Base-by-base conservation (phyloP, 345 rosid genomes). In the Brassica incana region DNA sequence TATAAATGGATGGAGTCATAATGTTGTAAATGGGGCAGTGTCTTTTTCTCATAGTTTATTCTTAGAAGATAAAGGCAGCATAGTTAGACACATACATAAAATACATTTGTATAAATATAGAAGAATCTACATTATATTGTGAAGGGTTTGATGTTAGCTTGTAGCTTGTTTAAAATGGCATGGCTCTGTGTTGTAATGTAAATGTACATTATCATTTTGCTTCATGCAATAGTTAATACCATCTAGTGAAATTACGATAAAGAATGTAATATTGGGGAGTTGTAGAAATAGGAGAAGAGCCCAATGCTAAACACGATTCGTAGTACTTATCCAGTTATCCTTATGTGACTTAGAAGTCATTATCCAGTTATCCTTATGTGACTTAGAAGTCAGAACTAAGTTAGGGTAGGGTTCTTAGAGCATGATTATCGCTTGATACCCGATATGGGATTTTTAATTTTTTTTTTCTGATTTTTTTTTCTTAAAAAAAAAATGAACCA, bases 1-100 rank as follows among this genome's bases (percentile, higher is more conserved):
- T 52, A 77, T 35, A 68, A 79, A 63, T 73, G 78, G 78, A 73
- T 74, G 78, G 69, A 79, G 82, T 67, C 74, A 62, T 68, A 79
- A 79, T 79, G 75, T 68, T 73, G 78, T 79, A 79, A 73, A 79
- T 79, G 69, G 65, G 64, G 20, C 9, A 58, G 69, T 70, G 16
- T 63, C 20, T 61, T 35, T 35, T 52, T 40, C 14, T 65, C 16
- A n/a, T 50, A n/a, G 0, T 11, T 72, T 60, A 67, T 59, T 73
- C 20, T 45, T 5, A 8, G 66, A 68, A 79, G 65, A 48, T 79
- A 33, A 59, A 73, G 54, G 65, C 11, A 5, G 60, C 50, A 68
- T 67, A 60, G 61, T 48, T 67, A 73, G 56, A 72, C 72, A 72
- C 72, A 72, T 60, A 73, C 73, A 79, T 67, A 73, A 52, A 12